A percentile compares a stretch with the other conserved stretches of the same genome.
Conservation (phyloP, 441 rosid genomes). For the Adansonia rubrostipa region DNA sequence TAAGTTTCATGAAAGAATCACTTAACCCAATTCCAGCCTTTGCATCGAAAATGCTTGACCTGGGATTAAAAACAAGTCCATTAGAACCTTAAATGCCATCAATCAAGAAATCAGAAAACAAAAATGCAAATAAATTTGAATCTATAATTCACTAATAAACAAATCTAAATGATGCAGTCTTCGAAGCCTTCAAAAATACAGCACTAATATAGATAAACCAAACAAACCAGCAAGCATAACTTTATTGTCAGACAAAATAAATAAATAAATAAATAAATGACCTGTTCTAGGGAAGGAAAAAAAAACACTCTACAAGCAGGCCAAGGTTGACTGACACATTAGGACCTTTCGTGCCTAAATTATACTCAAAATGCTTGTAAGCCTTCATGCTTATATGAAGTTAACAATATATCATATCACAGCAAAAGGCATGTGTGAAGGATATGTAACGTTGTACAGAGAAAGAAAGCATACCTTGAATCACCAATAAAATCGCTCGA, state of each 20-base stretch:
- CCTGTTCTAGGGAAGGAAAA: background rate
- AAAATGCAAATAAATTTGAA: background rate
- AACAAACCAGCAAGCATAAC: background rate
- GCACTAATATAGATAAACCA: background rate
- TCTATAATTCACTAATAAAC: background rate
- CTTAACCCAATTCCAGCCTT: slow-evolving; percentile 96
- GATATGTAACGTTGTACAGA: background rate
- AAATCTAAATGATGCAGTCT: background rate
- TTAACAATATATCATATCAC: background rate
- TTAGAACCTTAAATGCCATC: slow-evolving; percentile 10
- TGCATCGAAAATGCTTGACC: slow-evolving; percentile 98
- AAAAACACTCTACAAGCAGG: background rate
- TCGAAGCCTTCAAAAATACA: background rate
- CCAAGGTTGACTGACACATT: background rate
- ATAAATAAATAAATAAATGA: background rate
- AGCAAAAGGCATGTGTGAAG: background rate
- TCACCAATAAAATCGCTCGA: slow-evolving; percentile 97
- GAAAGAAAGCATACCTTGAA: slow-evolving; percentile 54
- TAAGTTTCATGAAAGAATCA: slow-evolving; percentile 79
- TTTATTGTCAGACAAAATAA: background rate
- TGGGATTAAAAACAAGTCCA: slow-evolving; percentile 33
- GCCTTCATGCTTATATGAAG: background rate
- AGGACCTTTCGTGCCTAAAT: background rate
- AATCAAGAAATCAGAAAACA: background rate
- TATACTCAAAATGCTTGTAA: slow-evolving; percentile 1